Percentiles rank a stretch among this genome's conserved stretches.
phyloP scores from a whole-genome alignment of 1,284 basidiomycete species.

The Microbotryum lychnidis-dioicae region DNA sequence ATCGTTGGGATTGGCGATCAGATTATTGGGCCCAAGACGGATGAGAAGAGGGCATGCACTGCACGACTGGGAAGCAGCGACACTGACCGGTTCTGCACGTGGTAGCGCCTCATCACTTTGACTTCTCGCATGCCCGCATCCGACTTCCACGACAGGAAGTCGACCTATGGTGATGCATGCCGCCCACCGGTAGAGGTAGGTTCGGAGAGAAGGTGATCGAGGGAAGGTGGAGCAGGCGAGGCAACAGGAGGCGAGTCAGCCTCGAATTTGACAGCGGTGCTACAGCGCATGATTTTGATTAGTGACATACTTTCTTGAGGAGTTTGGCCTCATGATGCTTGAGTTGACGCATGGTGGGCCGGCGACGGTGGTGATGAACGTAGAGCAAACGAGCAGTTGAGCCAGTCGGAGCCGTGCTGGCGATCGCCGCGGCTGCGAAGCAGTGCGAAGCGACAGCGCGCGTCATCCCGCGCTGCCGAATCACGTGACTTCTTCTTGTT shows the following conservation, averaged over 20 bases:
- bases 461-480: too few relatives aligned
- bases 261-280: too few relatives aligned
- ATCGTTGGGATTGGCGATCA: too few relatives aligned
- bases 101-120: conserved; percentile 91
- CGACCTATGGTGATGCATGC: conserved; percentile 18
- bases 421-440: too few relatives aligned
- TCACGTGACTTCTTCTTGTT: too few relatives aligned
- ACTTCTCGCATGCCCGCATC: conserved; percentile 87
- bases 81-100: conserved; percentile 66
- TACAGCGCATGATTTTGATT: conserved; percentile 36
- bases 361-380: neutral
- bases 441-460: too few relatives aligned
- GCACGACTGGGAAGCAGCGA: neutral
- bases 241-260: neutral
- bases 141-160: conserved; percentile 77
- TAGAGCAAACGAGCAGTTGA: too few relatives aligned
- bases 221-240: neutral
- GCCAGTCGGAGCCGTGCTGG: too few relatives aligned
- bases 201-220: conserved; percentile 2
- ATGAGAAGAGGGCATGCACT: neutral
- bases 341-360: conserved; percentile 63
- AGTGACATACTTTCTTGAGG: conserved; percentile 89
- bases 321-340: conserved; percentile 84
- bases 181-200: neutral
- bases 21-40: neutral